Conservation (phyloP, 2,329 filamentous ascomycete genomes). For the Talaromyces islandicus region DNA sequence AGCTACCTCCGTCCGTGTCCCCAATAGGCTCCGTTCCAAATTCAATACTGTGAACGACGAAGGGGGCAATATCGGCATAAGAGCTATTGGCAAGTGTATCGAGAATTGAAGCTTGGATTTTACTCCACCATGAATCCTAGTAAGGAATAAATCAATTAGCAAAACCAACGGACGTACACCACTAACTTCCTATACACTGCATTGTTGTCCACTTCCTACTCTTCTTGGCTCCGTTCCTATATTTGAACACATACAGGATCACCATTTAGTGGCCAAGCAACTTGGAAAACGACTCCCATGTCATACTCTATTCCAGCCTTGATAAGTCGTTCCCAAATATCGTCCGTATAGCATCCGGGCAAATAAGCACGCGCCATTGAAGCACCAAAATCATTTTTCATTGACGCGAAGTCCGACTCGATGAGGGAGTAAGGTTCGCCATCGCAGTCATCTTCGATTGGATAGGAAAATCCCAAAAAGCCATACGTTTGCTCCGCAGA, state of each 20-base stretch:
- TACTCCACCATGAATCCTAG: not conserved
- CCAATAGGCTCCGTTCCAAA: not conserved
- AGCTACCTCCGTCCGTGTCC: not conserved
- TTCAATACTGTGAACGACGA: not conserved
- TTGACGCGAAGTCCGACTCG: not conserved
- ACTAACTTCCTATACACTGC: not conserved
- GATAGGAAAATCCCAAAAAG: not conserved
- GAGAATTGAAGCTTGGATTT: not conserved
- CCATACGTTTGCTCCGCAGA: not conserved
- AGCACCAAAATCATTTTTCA: not conserved
- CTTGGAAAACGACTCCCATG: not conserved
- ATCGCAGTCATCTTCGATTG: not conserved
- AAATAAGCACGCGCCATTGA: not conserved
- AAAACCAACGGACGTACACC: not conserved
- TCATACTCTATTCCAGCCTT: not conserved
- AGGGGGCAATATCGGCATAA: not conserved
- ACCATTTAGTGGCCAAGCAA: not conserved
- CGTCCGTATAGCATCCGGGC: not conserved
- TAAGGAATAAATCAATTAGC: not conserved
- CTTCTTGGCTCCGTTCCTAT: not conserved
- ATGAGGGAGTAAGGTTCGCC: not conserved
- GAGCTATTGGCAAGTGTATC: not conserved
- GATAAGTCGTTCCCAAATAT: not conserved
- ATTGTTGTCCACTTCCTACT: no score
- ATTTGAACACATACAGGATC: not conserved